Evolutionary conservation across 1,284 basidiomycete species (phyloP), one percentile per base, ranked within the genome.

Genomic region (Butyriboletus appendiculatus): DNA sequence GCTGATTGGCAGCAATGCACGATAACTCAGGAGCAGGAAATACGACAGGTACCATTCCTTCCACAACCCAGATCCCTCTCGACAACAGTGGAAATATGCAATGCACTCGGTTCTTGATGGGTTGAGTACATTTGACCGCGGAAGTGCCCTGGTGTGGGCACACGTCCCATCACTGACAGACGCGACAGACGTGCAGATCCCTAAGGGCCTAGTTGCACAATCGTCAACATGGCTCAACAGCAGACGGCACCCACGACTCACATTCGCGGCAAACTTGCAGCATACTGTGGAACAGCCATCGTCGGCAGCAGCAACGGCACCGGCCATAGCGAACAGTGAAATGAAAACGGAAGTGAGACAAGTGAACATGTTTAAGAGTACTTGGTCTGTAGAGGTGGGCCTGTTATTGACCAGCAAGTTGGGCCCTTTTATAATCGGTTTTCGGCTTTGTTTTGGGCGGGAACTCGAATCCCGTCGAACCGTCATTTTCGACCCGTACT

Each of bases 331-430:
- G 15, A 54, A 18, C 1, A 59, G 22, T 15, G 51, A 50, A 11
- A 54, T n/a, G 16, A 42, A 22, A 40, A 45, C 4, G n/a, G 50
- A 30, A 30, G 30, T 18, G 15, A 37, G 26, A n/a, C 42, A 56
- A 42, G n/a, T n/a, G 16, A 58, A 45, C 55, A 56, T 58, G 33
- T 20, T 20, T 1, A 12, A 37, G n/a, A 24, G 15, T 30, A 26
- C 11, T 24, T n/a, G 35, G 18, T 38, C 10, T 35, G 34, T 15
- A n/a, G 26, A 16, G 14, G 14, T 10, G 26, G 6, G 5, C 22
- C 3, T n/a, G 4, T 9, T 7, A 18, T 3, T 11, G 18, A 35
- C 15, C 5, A 37, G 5, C n/a, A n/a, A n/a, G 12, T 24, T 10
- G 15, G 12, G 9, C 9, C 16, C 37, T 55, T 53, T 54, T 54